A percentile compares a stretch with the other conserved stretches of the same genome.
These are phyloP conservation scores for Sicyos edulis DNA, from an alignment of 306 rosid species.

Conservation along the genomic window DNA sequence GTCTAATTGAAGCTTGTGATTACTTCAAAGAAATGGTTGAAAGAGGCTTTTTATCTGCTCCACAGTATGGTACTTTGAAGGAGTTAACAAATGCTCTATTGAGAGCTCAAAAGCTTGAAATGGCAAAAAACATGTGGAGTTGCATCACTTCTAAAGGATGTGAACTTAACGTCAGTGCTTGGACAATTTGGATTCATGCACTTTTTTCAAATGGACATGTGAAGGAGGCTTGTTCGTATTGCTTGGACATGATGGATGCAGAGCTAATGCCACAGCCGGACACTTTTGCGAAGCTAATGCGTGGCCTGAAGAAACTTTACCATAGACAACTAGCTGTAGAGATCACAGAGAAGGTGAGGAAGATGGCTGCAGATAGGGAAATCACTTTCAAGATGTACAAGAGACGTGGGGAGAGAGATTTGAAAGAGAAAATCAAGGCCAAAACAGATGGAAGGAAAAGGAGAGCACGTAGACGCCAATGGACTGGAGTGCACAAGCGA, in stretches of 20 bases:
- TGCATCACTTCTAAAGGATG: slow-evolving; percentile 47
- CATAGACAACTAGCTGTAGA: slow-evolving; percentile 66
- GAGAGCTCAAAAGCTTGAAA: slow-evolving; percentile 67
- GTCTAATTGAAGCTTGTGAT: slow-evolving; percentile 68
- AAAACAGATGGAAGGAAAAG: slow-evolving; percentile 68
- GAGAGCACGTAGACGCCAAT: slow-evolving; percentile 49
- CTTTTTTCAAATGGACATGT: slow-evolving; percentile 75
- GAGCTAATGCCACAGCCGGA: slow-evolving; percentile 74
- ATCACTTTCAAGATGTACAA: slow-evolving; percentile 82
- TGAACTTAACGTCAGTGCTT: slow-evolving; percentile 58
- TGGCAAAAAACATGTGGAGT: slow-evolving; percentile 81
- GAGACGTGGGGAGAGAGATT: slow-evolving; percentile 68
- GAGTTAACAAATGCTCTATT: slow-evolving; percentile 56
- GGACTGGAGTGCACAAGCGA: slow-evolving; percentile 38
- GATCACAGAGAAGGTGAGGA: slow-evolving; percentile 78
- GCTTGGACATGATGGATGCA: slow-evolving; percentile 78
- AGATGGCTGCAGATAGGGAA: slow-evolving; percentile 80
- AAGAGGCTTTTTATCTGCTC: slow-evolving; percentile 56
- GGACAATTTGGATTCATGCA: slow-evolving; percentile 90
- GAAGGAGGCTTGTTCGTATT: slow-evolving; percentile 75
- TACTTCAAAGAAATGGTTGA: slow-evolving; percentile 72
- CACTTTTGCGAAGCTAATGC: slow-evolving; percentile 81
- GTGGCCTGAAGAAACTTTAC: slow-evolving; percentile 60
- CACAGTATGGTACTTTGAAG: slow-evolving; percentile 74
- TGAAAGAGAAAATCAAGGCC: slow-evolving; percentile 60